Evolutionary conservation across 1,139 yeast species (phyloP), one percentile per base, ranked within the genome.

Genomic region (Lizanozyma gosingica): DNA sequence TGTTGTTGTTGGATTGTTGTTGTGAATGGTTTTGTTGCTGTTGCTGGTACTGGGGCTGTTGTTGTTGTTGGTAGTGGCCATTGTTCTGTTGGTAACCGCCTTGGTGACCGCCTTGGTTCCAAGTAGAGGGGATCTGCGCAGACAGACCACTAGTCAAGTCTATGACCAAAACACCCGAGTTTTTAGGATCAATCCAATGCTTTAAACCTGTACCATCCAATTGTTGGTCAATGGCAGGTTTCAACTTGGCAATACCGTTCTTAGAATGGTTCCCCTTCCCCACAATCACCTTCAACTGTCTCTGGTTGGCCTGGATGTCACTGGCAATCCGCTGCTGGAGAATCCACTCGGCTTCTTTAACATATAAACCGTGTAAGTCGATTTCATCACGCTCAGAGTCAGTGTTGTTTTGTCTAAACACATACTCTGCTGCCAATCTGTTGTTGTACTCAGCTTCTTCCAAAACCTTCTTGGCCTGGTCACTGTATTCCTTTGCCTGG

Each of bases 261-360:
- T 73, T 70, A 0, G 96, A 85, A 57, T 92, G 97, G 39, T 79
- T 56, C 11, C 97, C 98, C 60, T 90, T 90, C n/a, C 97, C 97
- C 9, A 88, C 97, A 56, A 92, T 90, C 15, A 86, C 86, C 44
- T 72, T 64, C 41, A 78, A 57, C 40, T 67, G 69, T 34, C 59
- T 53, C 54, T 87, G 94, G 45, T 76, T 67, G 37, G 85, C 73
- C 37, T 67, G 62, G 15, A 76, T 68, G 42, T 80, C 85, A 29
- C 80, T 80, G n/a, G 74, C 71, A 40, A 92, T 75, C 43, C 97
- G 72, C 45, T 75, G 76, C 51, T 82, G 85, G 49, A 90, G 67
- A 40, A 83, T 77, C 57, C 76, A 82, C 46, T 79, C 78, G 3
- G 97, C 97, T 63, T 92, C 97, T 58, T 82, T 83, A 33, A 90